Evolutionary conservation across 2,329 filamentous ascomycete species (phyloP).

Genomic region (Diaporthe capsici): DNA sequence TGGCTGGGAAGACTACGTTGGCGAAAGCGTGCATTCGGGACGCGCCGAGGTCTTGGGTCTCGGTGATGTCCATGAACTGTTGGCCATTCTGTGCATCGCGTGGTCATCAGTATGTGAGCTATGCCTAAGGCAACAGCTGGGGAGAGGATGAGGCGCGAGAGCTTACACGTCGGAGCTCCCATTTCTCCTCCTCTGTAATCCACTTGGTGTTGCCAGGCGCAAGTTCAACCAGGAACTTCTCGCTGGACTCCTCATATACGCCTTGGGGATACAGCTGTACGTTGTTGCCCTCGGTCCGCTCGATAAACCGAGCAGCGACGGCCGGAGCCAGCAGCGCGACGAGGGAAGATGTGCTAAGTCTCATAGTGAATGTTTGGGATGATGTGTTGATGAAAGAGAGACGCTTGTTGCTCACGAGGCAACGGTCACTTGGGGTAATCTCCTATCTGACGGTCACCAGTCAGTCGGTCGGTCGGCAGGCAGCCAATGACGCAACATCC

Average conservation of each 20-base stretch:
- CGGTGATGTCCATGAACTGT: constrained; percentile 85
- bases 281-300: constrained; percentile 64
- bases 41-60: constrained; percentile 70
- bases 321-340: constrained; percentile 69
- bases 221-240: constrained; percentile 84
- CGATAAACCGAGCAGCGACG: constrained; percentile 69
- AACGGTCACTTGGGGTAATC: constrained; percentile 18
- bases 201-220: constrained; percentile 86
- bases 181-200: constrained; percentile 96
- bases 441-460: constrained; percentile 25
- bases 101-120: neutral
- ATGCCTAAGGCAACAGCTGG: too few relatives aligned
- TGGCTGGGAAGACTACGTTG: constrained; percentile 65
- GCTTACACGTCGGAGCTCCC: constrained; percentile 85
- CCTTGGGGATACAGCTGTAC: constrained; percentile 63
- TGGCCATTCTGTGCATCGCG: constrained; percentile 70
- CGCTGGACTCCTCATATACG: constrained; percentile 50
- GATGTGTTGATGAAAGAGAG: constrained; percentile 19
- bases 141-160: neutral
- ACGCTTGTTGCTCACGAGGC: constrained; percentile 13
- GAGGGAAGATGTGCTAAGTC: constrained; percentile 65
- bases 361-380: constrained; percentile 58
- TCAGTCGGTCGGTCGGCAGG: constrained; percentile 11
- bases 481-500: constrained; percentile 33
- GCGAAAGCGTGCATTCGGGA: constrained; percentile 45